phyloP scores from a whole-genome alignment of 225 moss, liverwort and hornwort species.

The Climacium dendroides region DNA sequence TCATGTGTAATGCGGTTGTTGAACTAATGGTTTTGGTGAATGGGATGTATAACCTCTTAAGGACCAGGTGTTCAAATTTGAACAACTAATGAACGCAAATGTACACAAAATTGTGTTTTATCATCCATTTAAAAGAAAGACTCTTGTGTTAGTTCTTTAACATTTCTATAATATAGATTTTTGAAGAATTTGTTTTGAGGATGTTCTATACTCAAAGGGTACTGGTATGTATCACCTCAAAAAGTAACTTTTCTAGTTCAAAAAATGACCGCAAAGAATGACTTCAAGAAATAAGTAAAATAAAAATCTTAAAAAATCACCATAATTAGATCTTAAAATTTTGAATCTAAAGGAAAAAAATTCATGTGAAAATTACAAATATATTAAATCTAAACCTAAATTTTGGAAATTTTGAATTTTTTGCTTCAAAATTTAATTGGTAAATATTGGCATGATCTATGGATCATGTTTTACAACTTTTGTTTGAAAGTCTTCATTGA shows the following conservation, averaged over 20 bases:
- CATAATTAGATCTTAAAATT: no score
- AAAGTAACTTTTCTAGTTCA: neutral
- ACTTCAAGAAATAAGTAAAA: neutral
- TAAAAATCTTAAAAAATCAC: no score
- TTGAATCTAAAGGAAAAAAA: no score
- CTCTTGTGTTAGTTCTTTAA: neutral
- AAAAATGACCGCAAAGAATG: no score
- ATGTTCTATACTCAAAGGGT: neutral
- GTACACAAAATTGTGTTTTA: no score
- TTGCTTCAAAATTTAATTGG: neutral
- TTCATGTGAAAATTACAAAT: neutral
- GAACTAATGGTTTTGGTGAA: neutral
- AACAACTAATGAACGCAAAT: neutral
- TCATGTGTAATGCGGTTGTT: neutral
- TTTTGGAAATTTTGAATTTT: no score
- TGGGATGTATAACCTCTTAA: neutral
- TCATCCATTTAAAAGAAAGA: neutral
- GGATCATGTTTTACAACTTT: neutral
- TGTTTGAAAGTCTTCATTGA: no score
- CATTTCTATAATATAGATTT: neutral
- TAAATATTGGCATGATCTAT: neutral
- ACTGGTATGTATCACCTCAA: neutral
- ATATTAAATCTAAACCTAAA: neutral
- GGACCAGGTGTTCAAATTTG: neutral
- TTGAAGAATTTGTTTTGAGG: neutral